A percentile compares a stretch with the other conserved stretches of the same genome.
Evolutionary conservation across 2,329 filamentous ascomycete genomes (phyloP).

Genomic region (Stemphylium beticola): DNA sequence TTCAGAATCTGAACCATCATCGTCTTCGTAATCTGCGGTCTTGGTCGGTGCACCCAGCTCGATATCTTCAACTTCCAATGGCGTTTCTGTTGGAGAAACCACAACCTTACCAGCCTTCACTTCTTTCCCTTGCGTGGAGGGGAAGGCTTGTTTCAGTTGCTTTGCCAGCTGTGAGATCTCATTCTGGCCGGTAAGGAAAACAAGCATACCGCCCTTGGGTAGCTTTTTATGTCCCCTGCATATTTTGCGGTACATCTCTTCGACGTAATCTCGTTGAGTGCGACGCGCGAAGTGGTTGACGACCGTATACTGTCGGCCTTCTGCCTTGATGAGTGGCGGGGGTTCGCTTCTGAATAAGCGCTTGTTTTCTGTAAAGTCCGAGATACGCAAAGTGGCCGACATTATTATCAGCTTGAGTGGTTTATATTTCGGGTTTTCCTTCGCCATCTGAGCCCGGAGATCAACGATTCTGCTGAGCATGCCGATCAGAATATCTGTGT

Average conservation of each 20-base stretch:
- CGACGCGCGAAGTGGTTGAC: constrained; percentile 85
- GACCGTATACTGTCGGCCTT: constrained; percentile 90
- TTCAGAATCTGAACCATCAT: constrained; percentile 58
- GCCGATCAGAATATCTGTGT: constrained; percentile 97
- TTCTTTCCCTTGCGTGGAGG: constrained; percentile 53
- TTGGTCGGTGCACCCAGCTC: constrained; percentile 67
- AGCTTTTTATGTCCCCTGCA: constrained; percentile 86
- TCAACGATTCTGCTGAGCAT: constrained; percentile 94
- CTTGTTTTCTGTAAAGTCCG: constrained; percentile 85
- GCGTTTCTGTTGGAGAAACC: constrained; percentile 77
- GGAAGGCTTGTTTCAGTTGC: constrained; percentile 73
- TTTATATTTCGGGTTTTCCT: constrained; percentile 70
- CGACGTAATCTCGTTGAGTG: constrained; percentile 86
- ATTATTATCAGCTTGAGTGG: constrained; percentile 96
- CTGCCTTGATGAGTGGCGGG: constrained; percentile 85
- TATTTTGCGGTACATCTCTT: constrained; percentile 88
- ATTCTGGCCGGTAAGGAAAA: constrained; percentile 92
- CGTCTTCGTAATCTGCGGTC: constrained; percentile 50
- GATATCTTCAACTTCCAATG: constrained; percentile 84
- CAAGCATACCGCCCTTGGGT: constrained; percentile 86
- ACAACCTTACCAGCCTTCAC: constrained; percentile 70
- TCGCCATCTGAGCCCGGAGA: constrained; percentile 74
- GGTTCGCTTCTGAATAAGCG: constrained; percentile 74
- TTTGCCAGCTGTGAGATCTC: constrained; percentile 89
- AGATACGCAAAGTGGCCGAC: constrained; percentile 92